Evolutionary conservation across 75 land plant genomes (phyloP).

Genomic region (Sequoiadendron giganteum): DNA sequence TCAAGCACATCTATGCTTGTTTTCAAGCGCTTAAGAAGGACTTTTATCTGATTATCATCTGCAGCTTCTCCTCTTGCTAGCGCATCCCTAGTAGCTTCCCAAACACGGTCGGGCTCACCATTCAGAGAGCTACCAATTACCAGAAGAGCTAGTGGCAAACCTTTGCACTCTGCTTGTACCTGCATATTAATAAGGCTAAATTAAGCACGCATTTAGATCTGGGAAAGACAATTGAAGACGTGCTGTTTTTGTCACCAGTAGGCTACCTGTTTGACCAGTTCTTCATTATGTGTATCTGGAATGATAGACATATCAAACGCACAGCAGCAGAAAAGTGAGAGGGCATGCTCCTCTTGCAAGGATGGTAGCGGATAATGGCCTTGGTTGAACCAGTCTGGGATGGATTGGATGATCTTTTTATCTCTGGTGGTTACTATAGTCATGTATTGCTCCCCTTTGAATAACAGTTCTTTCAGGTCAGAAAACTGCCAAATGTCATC

Average conservation of each 20-base stretch:
- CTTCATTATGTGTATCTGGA: conserved; percentile 22
- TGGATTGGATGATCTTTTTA: background rate
- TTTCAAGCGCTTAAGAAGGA: background rate
- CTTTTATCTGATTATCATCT: background rate
- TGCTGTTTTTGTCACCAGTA: background rate
- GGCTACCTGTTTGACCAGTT: conserved; percentile 41
- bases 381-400: too few relatives aligned
- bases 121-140: conserved; percentile 3
- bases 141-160: background rate
- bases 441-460: conserved; percentile 32
- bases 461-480: conserved; percentile 29
- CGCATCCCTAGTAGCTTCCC: background rate
- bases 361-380: conserved; percentile 7
- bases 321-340: conserved; percentile 41
- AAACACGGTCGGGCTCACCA: background rate
- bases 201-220: too few relatives aligned
- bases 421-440: conserved; percentile 39
- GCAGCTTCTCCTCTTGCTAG: background rate
- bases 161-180: background rate
- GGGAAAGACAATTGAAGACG: too few relatives aligned
- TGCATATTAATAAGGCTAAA: background rate
- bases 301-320: conserved; percentile 37
- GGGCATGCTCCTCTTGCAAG: conserved; percentile 43
- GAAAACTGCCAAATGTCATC: conserved; percentile 51
- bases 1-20: background rate